Base-by-base conservation (phyloP, 2,329 filamentous ascomycete species). In the Dactylellina cionopaga region DNA sequence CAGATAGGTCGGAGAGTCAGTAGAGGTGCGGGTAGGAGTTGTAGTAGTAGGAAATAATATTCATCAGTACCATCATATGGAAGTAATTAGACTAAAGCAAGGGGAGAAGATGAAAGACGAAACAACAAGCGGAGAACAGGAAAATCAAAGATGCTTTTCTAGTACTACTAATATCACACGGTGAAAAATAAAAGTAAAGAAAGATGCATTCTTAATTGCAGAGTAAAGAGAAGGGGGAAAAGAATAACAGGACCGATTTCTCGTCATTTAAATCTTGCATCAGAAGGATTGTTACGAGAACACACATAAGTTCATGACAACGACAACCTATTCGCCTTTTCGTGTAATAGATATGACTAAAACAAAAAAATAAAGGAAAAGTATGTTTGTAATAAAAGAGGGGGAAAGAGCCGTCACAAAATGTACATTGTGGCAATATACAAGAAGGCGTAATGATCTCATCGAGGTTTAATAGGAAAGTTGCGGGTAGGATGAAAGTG, bases 121-220 rank as follows among this genome's bases (percentile, higher is more conserved):
- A 58, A 39, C 41, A 37, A 19, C 22, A 52, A 37, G 22, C 15
- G 15, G 35, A 39, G n/a, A 37, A 22, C 15, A 60, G 29, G 64
- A 54, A 51, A 35, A 52, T 35, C 17, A 37, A 39, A 44, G 19
- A 55, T 62, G 63, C 64, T 65, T 64, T 65, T 73, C 68, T 75
- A 70, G 41, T 70, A 70, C 65, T 66, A 66, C 51, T 69, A 66
- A 73, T 71, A 68, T 66, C 69, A 65, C 63, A 70, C 72, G 56
- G 72, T 47, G 39, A 51, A 62, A 35, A 46, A 17, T 31, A 64
- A 64, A 25, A 33, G 43, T 29, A 47, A 33, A 64, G 22, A 59
- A 55, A 60, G 11, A 60, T 59, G 55, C 58, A 52, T 52, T 64
- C 52, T 43, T 31, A 44, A 51, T n/a, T n/a, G n/a, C n/a, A 56